A percentile compares a stretch with the other conserved stretches of the same genome.
Evolutionary conservation across 1,139 yeast species (phyloP).

Genomic region (Debaryomyces nepalensis): DNA sequence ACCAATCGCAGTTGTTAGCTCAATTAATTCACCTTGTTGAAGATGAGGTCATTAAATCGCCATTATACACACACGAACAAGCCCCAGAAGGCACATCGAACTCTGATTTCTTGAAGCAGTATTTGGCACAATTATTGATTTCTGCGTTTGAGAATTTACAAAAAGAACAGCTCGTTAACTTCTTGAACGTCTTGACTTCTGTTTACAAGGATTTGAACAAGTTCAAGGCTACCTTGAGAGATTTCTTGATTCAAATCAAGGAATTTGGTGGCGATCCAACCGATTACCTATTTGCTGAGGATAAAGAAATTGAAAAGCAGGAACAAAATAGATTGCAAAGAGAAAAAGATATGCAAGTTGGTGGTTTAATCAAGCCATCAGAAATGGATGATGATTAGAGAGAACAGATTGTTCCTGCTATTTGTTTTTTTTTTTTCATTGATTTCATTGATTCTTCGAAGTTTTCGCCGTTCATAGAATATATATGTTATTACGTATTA

Average conservation of each 20-base stretch:
- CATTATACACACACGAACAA: conserved; percentile 72
- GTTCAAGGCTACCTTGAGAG: conserved; percentile 88
- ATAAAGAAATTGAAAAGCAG: conserved; percentile 75
- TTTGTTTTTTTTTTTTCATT: not conserved
- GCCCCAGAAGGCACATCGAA: conserved; percentile 88
- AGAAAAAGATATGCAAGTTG: conserved; percentile 84
- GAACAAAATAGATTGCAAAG: conserved; percentile 73
- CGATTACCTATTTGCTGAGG: conserved; percentile 94
- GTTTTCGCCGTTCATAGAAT: conserved; percentile 1
- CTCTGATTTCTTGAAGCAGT: conserved; percentile 76
- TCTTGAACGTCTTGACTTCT: conserved; percentile 74
- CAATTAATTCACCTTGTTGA: conserved; percentile 85
- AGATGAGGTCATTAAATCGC: conserved; percentile 70
- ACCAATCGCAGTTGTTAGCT: conserved; percentile 84
- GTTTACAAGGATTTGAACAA: conserved; percentile 75
- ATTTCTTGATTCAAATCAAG: conserved; percentile 93
- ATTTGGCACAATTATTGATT: conserved; percentile 77
- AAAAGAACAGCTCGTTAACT: conserved; percentile 77
- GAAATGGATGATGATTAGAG: conserved; percentile 73
- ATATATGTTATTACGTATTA: not conserved
- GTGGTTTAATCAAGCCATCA: conserved; percentile 95
- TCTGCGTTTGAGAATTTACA: conserved; percentile 92
- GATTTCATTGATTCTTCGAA: not conserved
- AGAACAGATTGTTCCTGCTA: not conserved
- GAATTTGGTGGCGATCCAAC: conserved; percentile 94